A percentile compares a stretch with the other conserved stretches of the same genome.
Evolutionary conservation across 1,284 basidiomycete genomes (phyloP).

Genomic region (Bondarzewia mesenterica): DNA sequence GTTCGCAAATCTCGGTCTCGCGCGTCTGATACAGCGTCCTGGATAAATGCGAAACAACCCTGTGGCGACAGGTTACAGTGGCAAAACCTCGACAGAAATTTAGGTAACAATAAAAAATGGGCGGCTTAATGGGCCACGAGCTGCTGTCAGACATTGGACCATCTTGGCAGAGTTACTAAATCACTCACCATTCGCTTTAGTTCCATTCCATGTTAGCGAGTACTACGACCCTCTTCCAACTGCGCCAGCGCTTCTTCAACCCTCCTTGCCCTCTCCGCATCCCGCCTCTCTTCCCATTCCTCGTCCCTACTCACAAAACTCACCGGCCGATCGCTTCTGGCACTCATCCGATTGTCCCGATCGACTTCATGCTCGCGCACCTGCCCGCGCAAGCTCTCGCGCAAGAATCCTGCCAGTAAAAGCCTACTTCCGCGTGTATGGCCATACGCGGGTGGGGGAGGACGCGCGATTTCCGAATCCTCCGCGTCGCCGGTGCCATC

Average conservation of each 20-base stretch:
- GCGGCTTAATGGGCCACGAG: too few relatives aligned
- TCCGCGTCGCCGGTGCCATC: slow-evolving; percentile 66
- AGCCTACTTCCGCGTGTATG: slow-evolving; percentile 62
- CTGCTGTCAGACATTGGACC: too few relatives aligned
- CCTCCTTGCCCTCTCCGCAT: slow-evolving; percentile 41
- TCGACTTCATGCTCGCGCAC: slow-evolving; percentile 9
- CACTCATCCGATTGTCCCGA: slow-evolving; percentile 22
- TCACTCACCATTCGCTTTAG: background rate
- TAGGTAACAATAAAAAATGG: too few relatives aligned
- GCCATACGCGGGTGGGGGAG: slow-evolving; percentile 67
- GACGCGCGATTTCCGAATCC: slow-evolving; percentile 53
- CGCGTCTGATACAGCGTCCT: too few relatives aligned
- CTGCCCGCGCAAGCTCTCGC: slow-evolving; percentile 38
- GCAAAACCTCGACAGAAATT: too few relatives aligned
- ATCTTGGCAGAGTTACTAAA: slow-evolving; percentile 1
- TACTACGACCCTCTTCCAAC: slow-evolving; percentile 29
- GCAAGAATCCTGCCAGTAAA: slow-evolving; percentile 46
- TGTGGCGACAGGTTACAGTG: too few relatives aligned
- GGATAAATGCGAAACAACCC: too few relatives aligned
- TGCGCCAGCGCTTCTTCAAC: slow-evolving; percentile 49
- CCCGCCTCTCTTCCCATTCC: slow-evolving; percentile 46
- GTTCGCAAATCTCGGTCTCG: too few relatives aligned
- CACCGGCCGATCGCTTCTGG: slow-evolving; percentile 27
- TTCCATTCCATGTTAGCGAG: too few relatives aligned
- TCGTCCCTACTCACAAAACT: slow-evolving; percentile 49